phyloP scores from a whole-genome alignment of 2,329 filamentous ascomycete genomes.

The Penicillium sp. region DNA sequence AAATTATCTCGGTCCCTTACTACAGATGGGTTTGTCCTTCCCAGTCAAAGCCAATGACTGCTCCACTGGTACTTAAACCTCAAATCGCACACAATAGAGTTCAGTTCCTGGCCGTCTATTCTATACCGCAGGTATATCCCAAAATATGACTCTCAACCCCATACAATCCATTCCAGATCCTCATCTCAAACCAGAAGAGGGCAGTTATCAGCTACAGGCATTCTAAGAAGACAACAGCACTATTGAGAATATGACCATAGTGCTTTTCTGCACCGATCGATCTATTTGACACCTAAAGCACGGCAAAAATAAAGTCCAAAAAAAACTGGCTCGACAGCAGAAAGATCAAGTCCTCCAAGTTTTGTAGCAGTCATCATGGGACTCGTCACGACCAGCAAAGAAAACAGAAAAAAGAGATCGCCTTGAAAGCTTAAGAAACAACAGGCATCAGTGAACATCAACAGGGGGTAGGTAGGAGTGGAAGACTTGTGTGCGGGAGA shows the following conservation, averaged over 20 bases:
- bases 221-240: not conserved
- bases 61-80: no score
- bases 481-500: constrained; percentile 5
- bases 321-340: constrained; percentile 17
- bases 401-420: constrained; percentile 17
- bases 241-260: constrained; percentile 7
- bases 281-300: constrained; percentile 9
- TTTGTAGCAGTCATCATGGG: constrained; percentile 29
- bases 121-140: not conserved
- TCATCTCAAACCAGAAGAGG: not conserved
- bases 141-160: not conserved
- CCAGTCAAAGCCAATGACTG: no score
- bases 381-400: constrained; percentile 26
- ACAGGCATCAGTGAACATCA: constrained; percentile 14
- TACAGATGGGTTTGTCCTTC: no score
- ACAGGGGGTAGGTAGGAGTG: constrained; percentile 12
- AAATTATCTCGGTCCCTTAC: no score
- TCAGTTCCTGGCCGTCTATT: not conserved
- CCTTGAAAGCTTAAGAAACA: constrained; percentile 22
- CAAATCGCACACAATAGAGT: no score
- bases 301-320: constrained; percentile 5
- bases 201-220: not conserved
- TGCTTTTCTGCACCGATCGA: constrained; percentile 6
- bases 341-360: constrained; percentile 24
- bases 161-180: not conserved